phyloP scores from a whole-genome alignment of 2,329 filamentous ascomycete species.

The Paraconiothyrium brasiliense region DNA sequence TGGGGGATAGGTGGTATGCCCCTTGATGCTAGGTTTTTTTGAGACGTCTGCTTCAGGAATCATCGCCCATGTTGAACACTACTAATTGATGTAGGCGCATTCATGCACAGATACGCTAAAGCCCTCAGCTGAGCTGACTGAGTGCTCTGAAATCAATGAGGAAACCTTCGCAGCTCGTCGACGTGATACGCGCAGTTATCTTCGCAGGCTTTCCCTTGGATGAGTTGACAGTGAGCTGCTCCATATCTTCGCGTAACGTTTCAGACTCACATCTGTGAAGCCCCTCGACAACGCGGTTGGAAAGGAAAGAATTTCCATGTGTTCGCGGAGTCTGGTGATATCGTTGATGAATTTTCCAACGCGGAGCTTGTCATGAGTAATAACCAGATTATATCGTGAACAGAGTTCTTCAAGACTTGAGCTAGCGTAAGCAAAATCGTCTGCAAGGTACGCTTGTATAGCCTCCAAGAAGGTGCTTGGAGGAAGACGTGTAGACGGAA shows the following conservation, averaged over 20 bases:
- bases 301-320: constrained; percentile 35
- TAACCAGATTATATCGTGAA: constrained; percentile 57
- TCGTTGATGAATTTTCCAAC: constrained; percentile 70
- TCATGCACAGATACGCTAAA: too few species aligned
- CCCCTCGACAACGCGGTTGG: constrained; percentile 27
- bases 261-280: constrained; percentile 35
- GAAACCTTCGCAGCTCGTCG: too few species aligned
- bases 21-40: too few species aligned
- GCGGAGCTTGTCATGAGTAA: constrained; percentile 69
- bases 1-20: too few species aligned
- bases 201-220: constrained; percentile 14
- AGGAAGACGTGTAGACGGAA: constrained; percentile 68
- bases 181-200: neutral
- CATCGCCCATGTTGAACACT: too few species aligned
- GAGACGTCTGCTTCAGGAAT: too few species aligned
- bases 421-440: constrained; percentile 70
- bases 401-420: constrained; percentile 63
- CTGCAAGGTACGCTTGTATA: constrained; percentile 33
- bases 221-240: constrained; percentile 29
- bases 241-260: constrained; percentile 27
- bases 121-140: too few species aligned
- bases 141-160: too few species aligned
- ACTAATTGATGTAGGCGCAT: too few species aligned
- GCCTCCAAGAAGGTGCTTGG: neutral
- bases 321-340: constrained; percentile 57